Evolutionary conservation across 2,329 filamentous ascomycete genomes (phyloP), one percentile per base, ranked within the genome.

Genomic region (Aspergillus ibericus): DNA sequence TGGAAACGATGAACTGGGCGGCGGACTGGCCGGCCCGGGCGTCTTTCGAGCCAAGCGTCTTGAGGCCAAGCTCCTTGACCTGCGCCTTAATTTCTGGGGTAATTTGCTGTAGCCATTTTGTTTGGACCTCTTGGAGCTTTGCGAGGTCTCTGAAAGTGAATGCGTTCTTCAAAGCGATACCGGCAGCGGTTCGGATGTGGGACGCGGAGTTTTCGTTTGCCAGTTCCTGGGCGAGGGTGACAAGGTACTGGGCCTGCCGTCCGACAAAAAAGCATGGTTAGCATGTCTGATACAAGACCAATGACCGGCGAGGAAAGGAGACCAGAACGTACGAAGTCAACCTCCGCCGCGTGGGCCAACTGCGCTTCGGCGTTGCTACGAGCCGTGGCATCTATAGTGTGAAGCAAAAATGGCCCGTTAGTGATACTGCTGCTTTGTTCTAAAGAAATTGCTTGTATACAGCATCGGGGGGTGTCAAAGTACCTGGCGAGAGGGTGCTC

Each of bases 131-230:
- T 73, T 91, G 89, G 79, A 96, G 88, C 73, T 92, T 89, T 71
- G 87, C 82, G 72, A 88, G 88, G 78, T 99, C 95, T 83, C 95
- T 90, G 72, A 93, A 91, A 73, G 91, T 92, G 82, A 99, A 98
- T 71, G 95, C 90, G 84, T 99, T 99, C 82, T 99, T 99, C 73
- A 99, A 83, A 68, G 95, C 93, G 70, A 99, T 86, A 86, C 93
- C 95, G 70, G 95, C 95, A 68, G 95, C 93, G 68, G 91, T 90
- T 83, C 95, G 90, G 74, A 97, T 95, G 74, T 91, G 86, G 65
- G 90, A 85, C 73, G 90, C 84, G 66, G 90, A 88, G 68, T 86
- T 84, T 73, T 98, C 93, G 79, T 97, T 96, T 74, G 93, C 92
- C 72, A 99, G 87, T 79, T 96, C 92, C 80, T 91, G 89, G 67